Conservation (phyloP, 2,329 filamentous ascomycete species). For the Alternaria arborescens region DNA sequence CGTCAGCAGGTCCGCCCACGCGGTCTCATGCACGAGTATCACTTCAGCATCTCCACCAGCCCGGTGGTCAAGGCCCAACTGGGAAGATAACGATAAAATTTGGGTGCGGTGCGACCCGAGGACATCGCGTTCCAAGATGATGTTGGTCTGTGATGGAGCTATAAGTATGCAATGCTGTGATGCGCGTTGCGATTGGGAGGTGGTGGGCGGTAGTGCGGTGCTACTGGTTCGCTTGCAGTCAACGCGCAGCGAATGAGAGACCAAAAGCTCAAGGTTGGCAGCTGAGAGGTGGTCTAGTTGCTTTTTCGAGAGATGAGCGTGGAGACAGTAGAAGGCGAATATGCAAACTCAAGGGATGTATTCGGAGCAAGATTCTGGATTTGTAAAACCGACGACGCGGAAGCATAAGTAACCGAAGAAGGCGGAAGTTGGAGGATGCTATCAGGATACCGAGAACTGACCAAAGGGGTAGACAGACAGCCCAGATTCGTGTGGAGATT, state of each 20-base stretch:
- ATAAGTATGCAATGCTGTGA: constrained; percentile 29
- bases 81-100: constrained; percentile 13
- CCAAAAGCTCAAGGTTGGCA: constrained; percentile 19
- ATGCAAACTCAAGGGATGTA: constrained; percentile 39
- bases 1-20: constrained; percentile 34
- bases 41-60: constrained; percentile 14
- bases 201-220: constrained; percentile 29
- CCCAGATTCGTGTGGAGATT: not conserved
- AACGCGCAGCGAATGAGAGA: constrained; percentile 39
- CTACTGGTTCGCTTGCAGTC: constrained; percentile 39
- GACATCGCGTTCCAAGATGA: constrained; percentile 15
- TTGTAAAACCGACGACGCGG: not conserved
- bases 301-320: constrained; percentile 19
- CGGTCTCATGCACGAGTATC: constrained; percentile 32
- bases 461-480: not conserved
- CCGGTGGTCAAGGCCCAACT: constrained; percentile 31
- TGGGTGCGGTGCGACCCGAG: constrained; percentile 24
- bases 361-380: not conserved
- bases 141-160: constrained; percentile 18
- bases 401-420: not conserved
- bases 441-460: not conserved
- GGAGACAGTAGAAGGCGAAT: constrained; percentile 17
- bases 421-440: not conserved
- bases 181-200: constrained; percentile 36
- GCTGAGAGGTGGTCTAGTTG: constrained; percentile 15